Evolutionary conservation across 805 yeast species (phyloP).

Genomic region (Cyberlindnera galapagoensis): DNA sequence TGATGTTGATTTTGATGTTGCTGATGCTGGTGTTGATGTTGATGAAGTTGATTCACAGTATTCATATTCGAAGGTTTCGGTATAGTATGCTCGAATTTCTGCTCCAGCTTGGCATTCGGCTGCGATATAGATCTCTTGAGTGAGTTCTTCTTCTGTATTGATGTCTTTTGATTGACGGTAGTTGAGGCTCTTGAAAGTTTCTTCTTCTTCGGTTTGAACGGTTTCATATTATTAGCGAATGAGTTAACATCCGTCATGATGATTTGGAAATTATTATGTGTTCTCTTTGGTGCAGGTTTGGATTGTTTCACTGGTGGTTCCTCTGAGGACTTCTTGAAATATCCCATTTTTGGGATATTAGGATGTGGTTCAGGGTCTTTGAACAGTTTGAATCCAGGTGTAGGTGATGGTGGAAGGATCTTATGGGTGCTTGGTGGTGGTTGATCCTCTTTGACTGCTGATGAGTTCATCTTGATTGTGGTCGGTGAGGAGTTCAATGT

Average conservation of each 20-base stretch:
- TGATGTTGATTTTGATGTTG: too few relatives aligned
- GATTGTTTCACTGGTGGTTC: too few relatives aligned
- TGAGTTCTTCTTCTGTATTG: constrained; percentile 14
- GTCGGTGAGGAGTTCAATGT: constrained; percentile 24
- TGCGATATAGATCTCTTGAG: constrained; percentile 22
- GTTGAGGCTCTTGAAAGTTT: constrained; percentile 20
- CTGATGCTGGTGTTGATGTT: background rate
- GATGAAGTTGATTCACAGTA: too few relatives aligned
- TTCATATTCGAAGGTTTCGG: constrained; percentile 1
- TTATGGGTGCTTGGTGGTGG: constrained; percentile 6
- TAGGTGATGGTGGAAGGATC: constrained; percentile 20
- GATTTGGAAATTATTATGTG: constrained; percentile 24
- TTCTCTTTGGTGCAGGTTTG: background rate
- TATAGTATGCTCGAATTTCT: constrained; percentile 1
- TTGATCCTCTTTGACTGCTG: constrained; percentile 20
- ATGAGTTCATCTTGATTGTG: constrained; percentile 23
- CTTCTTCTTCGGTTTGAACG: constrained; percentile 12
- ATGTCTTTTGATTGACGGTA: constrained; percentile 5
- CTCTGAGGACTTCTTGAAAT: constrained; percentile 18
- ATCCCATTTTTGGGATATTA: constrained; percentile 24
- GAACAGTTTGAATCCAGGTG: constrained; percentile 17
- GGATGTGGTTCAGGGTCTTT: constrained; percentile 10
- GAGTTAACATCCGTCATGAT: constrained; percentile 29
- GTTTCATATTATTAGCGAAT: constrained; percentile 14
- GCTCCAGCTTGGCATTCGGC: constrained; percentile 16